Percentiles rank a stretch among this genome's conserved stretches.
These are phyloP conservation scores for Mortierella sp. DNA, from an alignment of 371 early-diverging fungal species.

Conservation along the genomic window DNA sequence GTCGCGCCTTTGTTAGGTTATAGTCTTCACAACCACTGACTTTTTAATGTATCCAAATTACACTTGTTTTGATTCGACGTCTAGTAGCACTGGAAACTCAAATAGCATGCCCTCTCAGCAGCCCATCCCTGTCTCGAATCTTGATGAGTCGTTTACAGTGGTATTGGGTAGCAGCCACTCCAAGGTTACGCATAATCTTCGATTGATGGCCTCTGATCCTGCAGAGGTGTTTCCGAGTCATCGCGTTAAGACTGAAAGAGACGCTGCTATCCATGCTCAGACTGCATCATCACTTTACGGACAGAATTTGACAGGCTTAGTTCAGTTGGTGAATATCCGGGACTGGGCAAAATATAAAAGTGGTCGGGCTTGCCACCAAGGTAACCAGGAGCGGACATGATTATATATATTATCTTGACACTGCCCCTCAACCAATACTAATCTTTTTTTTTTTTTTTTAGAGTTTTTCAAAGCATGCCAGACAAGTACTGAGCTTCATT, in stretches of 20 bases:
- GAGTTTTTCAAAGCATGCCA: conserved; percentile 77
- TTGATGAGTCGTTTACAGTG: conserved; percentile 82
- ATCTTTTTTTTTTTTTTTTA: conserved; percentile 20
- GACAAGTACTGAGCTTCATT: conserved; percentile 84
- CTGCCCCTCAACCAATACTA: no score
- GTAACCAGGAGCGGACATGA: conserved; percentile 42
- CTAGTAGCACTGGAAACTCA: conserved; percentile 6
- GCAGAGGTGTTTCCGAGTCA: conserved; percentile 65
- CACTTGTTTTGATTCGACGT: not conserved
- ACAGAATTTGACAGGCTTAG: conserved; percentile 71
- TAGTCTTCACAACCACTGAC: no score
- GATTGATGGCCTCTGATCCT: conserved; percentile 69
- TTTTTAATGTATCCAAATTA: not conserved
- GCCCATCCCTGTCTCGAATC: conserved; percentile 38
- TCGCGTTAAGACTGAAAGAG: conserved; percentile 63
- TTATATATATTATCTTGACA: not conserved
- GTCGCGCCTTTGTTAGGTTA: not conserved
- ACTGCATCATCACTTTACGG: conserved; percentile 79
- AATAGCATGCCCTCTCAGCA: not conserved
- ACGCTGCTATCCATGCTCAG: conserved; percentile 78
- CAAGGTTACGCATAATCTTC: conserved; percentile 76
- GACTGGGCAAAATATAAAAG: conserved; percentile 73
- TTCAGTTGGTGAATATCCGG: conserved; percentile 69
- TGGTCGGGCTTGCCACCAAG: conserved; percentile 75
- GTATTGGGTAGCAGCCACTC: conserved; percentile 80